A percentile compares a stretch with the other conserved stretches of the same genome.
Evolutionary conservation across 441 rosid genomes (phyloP).

Genomic region (Arabidopsis lyrata): DNA sequence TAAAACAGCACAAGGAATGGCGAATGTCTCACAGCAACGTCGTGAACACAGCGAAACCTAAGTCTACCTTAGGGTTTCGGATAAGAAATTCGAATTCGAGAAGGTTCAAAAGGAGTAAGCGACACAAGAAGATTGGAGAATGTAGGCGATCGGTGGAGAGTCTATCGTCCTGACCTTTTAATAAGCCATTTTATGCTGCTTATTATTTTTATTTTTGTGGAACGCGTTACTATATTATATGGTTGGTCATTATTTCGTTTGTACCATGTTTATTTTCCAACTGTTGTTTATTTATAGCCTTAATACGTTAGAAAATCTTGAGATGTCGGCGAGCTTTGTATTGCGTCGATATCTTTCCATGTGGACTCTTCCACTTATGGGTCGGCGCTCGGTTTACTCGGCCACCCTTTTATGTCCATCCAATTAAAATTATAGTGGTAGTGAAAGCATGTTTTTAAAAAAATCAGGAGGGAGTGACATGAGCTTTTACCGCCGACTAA

Average conservation of each 20-base stretch:
- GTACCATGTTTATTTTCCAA: no score
- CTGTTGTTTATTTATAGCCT: no score
- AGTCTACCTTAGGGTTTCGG: slow-evolving; percentile 8
- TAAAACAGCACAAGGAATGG: background rate
- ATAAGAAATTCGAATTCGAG: slow-evolving; percentile 5
- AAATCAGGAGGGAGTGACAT: no score
- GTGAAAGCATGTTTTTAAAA: background rate
- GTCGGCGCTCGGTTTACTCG: slow-evolving; percentile 49
- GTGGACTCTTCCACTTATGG: slow-evolving; percentile 38
- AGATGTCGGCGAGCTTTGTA: slow-evolving; percentile 33
- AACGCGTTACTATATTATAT: background rate
- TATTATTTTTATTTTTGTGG: background rate
- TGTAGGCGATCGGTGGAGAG: slow-evolving; percentile 7
- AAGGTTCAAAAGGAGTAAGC: background rate
- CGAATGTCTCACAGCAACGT: slow-evolving; percentile 31
- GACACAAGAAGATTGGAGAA: background rate
- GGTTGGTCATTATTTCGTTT: background rate
- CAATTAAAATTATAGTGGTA: background rate
- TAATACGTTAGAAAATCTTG: background rate
- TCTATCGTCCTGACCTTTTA: background rate
- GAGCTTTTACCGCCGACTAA: no score
- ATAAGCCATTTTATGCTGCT: slow-evolving; percentile 15
- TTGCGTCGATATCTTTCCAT: no score
- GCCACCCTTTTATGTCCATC: slow-evolving; percentile 11
- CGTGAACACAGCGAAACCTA: background rate